Conservation (phyloP, 2,329 filamentous ascomycete species). For the Claviceps cyperi region DNA sequence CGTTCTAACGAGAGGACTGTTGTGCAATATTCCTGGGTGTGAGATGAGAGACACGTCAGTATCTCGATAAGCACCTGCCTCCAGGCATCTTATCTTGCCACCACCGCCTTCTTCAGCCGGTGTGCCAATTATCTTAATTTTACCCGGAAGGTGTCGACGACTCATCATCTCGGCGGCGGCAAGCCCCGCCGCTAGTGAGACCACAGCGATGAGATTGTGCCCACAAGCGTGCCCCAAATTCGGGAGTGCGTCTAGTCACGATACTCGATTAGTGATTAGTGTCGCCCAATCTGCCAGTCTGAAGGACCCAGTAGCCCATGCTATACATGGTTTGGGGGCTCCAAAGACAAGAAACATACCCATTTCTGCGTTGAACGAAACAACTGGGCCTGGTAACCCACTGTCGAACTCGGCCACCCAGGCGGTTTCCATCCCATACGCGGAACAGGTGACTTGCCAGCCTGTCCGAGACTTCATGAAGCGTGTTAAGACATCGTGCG, state of each 20-base stretch:
- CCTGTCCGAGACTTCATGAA: conserved; percentile 20
- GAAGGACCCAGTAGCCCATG: background rate
- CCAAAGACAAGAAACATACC: conserved; percentile 6
- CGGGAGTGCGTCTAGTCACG: conserved; percentile 24
- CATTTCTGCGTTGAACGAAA: conserved; percentile 28
- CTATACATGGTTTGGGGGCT: too few species aligned
- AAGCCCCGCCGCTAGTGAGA: conserved; percentile 30
- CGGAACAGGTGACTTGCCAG: conserved; percentile 25
- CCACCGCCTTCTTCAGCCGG: conserved; percentile 31
- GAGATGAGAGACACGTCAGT: conserved; percentile 11
- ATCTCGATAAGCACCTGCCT: conserved; percentile 23
- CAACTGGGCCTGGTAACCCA: conserved; percentile 19
- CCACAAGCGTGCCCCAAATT: conserved; percentile 36
- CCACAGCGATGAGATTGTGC: conserved; percentile 30
- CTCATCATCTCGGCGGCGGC: conserved; percentile 30
- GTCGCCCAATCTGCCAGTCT: background rate
- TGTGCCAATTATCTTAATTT: conserved; percentile 32
- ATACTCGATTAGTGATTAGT: background rate
- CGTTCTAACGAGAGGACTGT: conserved; percentile 34
- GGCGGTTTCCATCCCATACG: conserved; percentile 28
- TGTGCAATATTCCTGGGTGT: conserved; percentile 19
- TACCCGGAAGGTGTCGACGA: conserved; percentile 26
- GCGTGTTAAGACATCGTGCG: conserved; percentile 24
- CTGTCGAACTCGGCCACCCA: conserved; percentile 27
- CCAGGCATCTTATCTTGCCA: conserved; percentile 30